phyloP scores from a whole-genome alignment of 2,329 filamentous ascomycete species.

The Fusarium subtropicale region DNA sequence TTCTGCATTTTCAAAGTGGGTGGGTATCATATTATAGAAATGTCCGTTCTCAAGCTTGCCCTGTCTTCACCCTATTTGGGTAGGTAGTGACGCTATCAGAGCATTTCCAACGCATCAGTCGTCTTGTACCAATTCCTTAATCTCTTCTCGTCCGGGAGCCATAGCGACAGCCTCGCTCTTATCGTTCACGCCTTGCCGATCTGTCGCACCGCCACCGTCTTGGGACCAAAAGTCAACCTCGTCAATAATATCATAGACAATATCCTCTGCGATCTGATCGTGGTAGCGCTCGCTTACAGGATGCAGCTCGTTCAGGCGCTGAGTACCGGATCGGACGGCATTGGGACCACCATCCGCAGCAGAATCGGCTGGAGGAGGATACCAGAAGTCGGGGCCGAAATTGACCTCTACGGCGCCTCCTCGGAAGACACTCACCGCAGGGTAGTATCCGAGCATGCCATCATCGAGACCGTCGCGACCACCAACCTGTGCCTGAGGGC shows the following conservation, averaged over 20 bases:
- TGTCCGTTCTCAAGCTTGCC: neutral
- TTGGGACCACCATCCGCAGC: slow-evolving; percentile 61
- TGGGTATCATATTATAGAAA: slow-evolving; percentile 47
- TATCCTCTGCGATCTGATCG: slow-evolving; percentile 94
- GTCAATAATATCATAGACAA: slow-evolving; percentile 92
- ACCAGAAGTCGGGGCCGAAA: slow-evolving; percentile 95
- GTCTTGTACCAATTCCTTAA: slow-evolving; percentile 74
- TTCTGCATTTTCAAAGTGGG: slow-evolving; percentile 44
- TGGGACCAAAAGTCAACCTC: slow-evolving; percentile 91
- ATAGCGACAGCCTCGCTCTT: slow-evolving; percentile 59
- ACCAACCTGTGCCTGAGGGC: slow-evolving; percentile 75
- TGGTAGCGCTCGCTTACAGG: slow-evolving; percentile 83
- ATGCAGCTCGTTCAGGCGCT: slow-evolving; percentile 56
- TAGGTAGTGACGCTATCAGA: neutral
- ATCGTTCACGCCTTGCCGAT: slow-evolving; percentile 58
- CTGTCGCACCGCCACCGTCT: slow-evolving; percentile 67
- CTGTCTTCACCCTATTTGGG: neutral
- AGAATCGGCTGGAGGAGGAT: slow-evolving; percentile 73
- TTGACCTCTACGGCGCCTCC: slow-evolving; percentile 93
- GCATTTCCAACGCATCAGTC: slow-evolving; percentile 55
- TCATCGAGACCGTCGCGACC: slow-evolving; percentile 91
- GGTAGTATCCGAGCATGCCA: slow-evolving; percentile 95
- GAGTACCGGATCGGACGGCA: slow-evolving; percentile 53
- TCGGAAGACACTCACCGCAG: slow-evolving; percentile 90
- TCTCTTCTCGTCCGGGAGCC: slow-evolving; percentile 65